These are phyloP conservation scores for Ambrosiella xylebori DNA, from an alignment of 2,329 filamentous ascomycete species.

Conservation along the genomic window DNA sequence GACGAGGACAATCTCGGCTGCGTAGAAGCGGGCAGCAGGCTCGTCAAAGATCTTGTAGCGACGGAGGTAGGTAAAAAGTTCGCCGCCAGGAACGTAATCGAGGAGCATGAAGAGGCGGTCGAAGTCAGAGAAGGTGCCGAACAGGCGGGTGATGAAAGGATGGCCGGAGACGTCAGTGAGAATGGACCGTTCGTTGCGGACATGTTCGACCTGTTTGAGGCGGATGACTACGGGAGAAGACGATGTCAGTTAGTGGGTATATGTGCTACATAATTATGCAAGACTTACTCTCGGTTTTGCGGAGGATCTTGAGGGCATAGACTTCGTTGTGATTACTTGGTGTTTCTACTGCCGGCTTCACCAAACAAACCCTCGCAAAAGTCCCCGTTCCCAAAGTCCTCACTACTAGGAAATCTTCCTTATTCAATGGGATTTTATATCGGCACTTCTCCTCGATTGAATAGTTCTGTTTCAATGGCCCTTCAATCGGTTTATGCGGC, in stretches of 20 bases:
- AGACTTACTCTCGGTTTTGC: constrained; percentile 36
- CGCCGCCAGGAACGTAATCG: constrained; percentile 68
- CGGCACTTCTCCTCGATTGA: constrained; percentile 11
- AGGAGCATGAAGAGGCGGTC: constrained; percentile 71
- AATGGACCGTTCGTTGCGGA: constrained; percentile 65
- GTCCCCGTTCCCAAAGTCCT: constrained; percentile 66
- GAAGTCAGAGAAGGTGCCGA: constrained; percentile 62
- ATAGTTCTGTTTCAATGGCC: not conserved
- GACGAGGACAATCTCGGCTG: constrained; percentile 67
- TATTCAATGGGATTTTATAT: constrained; percentile 16
- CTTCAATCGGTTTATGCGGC: not conserved
- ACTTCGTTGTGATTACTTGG: constrained; percentile 43
- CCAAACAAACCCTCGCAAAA: constrained; percentile 69
- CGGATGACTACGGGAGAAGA: constrained; percentile 39
- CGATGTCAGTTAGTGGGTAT: not conserved
- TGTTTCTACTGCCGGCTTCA: constrained; percentile 40
- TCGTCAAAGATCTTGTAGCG: constrained; percentile 66
- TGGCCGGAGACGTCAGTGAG: constrained; percentile 62
- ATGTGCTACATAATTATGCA: not conserved
- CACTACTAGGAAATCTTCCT: constrained; percentile 52
- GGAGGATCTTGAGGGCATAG: constrained; percentile 68
- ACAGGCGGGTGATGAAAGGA: constrained; percentile 66
- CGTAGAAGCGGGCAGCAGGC: constrained; percentile 62
- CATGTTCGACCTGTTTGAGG: constrained; percentile 74
- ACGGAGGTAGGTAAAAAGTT: constrained; percentile 69